These are phyloP conservation scores for Bipolaris zeicola DNA, from an alignment of 2,329 filamentous ascomycete species.

Conservation along the genomic window DNA sequence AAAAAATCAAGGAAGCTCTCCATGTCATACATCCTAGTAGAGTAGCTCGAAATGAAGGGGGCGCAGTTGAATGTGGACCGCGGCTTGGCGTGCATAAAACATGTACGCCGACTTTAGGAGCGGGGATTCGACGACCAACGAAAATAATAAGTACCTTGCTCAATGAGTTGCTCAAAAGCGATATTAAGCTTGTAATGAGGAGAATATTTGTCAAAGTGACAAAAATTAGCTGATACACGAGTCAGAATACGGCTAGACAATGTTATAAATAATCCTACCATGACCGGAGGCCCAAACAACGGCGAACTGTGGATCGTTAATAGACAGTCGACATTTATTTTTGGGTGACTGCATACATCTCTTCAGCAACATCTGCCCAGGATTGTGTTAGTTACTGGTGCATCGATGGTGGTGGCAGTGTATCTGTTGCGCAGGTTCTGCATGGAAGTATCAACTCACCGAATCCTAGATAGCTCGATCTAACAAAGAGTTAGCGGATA, in stretches of 20 bases:
- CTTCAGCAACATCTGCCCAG: slow-evolving; percentile 53
- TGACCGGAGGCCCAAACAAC: slow-evolving; percentile 58
- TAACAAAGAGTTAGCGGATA: slow-evolving; percentile 18
- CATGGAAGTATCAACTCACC: slow-evolving; percentile 50
- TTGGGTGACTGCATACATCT: slow-evolving; percentile 42
- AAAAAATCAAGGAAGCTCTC: slow-evolving; percentile 2
- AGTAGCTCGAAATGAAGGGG: slow-evolving; percentile 25
- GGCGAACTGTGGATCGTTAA: slow-evolving; percentile 51
- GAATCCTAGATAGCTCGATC: slow-evolving; percentile 74
- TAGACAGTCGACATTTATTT: neutral
- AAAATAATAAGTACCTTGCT: slow-evolving; percentile 55
- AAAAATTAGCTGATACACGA: slow-evolving; percentile 64
- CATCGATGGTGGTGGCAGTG: slow-evolving; percentile 24
- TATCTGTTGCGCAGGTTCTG: neutral
- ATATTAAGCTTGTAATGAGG: slow-evolving; percentile 77
- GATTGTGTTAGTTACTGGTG: slow-evolving; percentile 30
- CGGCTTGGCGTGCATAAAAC: slow-evolving; percentile 26
- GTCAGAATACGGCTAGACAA: slow-evolving; percentile 35
- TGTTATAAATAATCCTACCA: slow-evolving; percentile 47
- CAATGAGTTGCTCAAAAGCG: slow-evolving; percentile 78
- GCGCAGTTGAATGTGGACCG: slow-evolving; percentile 22
- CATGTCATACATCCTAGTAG: neutral
- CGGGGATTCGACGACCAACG: slow-evolving; percentile 25
- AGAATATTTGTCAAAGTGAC: slow-evolving; percentile 78
- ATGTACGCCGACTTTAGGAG: slow-evolving; percentile 16